phyloP scores from a whole-genome alignment of 2,329 filamentous ascomycete genomes.

The Fusarium papillatum region DNA sequence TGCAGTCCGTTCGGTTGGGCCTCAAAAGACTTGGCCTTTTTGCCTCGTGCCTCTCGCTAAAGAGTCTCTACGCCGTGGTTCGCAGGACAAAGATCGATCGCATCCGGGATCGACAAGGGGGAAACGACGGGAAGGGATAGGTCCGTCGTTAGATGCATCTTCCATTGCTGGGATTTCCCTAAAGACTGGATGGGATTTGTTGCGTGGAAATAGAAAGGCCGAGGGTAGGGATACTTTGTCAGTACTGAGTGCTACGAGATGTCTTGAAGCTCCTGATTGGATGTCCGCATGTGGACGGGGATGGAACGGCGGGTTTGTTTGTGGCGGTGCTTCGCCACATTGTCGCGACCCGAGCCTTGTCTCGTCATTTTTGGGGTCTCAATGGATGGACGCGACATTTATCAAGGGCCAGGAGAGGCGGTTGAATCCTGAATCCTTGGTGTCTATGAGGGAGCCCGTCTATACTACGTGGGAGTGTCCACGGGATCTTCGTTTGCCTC shows the following conservation, averaged over 20 bases:
- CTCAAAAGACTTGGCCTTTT: slow-evolving; percentile 26
- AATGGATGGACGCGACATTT: slow-evolving; percentile 11
- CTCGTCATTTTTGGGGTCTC: slow-evolving; percentile 23
- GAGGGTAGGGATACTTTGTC: slow-evolving; percentile 11
- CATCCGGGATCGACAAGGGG: slow-evolving; percentile 22
- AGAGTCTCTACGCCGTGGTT: slow-evolving; percentile 14
- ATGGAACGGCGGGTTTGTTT: slow-evolving; percentile 4
- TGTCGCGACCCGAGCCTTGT: slow-evolving; percentile 30
- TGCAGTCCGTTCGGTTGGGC: slow-evolving; percentile 18
- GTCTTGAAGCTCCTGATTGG: slow-evolving; percentile 19
- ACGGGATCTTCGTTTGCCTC: slow-evolving; percentile 18
- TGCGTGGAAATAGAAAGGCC: slow-evolving; percentile 24
- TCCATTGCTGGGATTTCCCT: slow-evolving; percentile 14
- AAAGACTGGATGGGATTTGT: slow-evolving; percentile 27
- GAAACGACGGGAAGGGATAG: slow-evolving; percentile 11
- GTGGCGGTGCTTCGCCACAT: slow-evolving; percentile 46
- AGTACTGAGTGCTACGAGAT: slow-evolving; percentile 1
- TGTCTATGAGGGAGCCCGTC: slow-evolving; percentile 33
- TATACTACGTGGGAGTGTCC: slow-evolving; percentile 11
- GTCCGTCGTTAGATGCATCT: slow-evolving; percentile 21
- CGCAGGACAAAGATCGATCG: slow-evolving; percentile 16
- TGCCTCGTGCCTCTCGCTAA: slow-evolving; percentile 21
- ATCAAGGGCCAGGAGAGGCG: slow-evolving; percentile 11
- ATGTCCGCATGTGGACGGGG: not conserved
- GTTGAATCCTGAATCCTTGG: slow-evolving; percentile 3